Evolutionary conservation across 2,329 filamentous ascomycete genomes (phyloP).

Genomic region (Trichoderma sp.): DNA sequence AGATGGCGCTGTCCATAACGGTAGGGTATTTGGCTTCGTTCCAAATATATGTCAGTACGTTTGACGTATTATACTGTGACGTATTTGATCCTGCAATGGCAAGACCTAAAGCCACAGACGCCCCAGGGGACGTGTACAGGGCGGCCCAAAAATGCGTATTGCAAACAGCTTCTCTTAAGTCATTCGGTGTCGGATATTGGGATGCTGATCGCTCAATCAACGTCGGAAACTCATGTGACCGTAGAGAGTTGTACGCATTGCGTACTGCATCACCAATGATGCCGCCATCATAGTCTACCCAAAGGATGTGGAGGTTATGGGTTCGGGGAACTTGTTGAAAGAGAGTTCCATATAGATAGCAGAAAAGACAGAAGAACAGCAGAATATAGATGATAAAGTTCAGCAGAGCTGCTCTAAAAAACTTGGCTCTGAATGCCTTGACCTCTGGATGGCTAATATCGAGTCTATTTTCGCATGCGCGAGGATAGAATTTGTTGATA

Average conservation of each 20-base stretch:
- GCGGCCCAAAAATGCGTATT: constrained; percentile 24
- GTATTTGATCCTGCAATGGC: constrained; percentile 18
- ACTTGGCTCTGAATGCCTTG: constrained; percentile 16
- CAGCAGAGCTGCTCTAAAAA: constrained; percentile 20
- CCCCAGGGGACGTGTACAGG: constrained; percentile 20
- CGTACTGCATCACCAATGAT: constrained; percentile 25
- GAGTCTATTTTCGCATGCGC: constrained; percentile 18
- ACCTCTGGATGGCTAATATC: constrained; percentile 15
- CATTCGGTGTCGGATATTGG: constrained; percentile 14
- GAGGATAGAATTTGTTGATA: constrained; percentile 22
- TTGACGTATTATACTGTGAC: constrained; percentile 19
- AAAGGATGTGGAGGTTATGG: constrained; percentile 23
- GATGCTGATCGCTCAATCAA: constrained; percentile 21
- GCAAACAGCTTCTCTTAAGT: constrained; percentile 21
- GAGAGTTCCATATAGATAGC: constrained; percentile 26
- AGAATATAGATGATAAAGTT: constrained; percentile 42
- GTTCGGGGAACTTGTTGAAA: constrained; percentile 23
- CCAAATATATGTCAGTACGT: constrained; percentile 25
- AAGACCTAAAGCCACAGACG: constrained; percentile 20
- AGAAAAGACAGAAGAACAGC: constrained; percentile 25
- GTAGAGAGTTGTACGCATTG: constrained; percentile 22
- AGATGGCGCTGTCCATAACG: constrained; percentile 20
- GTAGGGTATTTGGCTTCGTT: constrained; percentile 24
- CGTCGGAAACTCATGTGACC: constrained; percentile 22
- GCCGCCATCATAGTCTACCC: constrained; percentile 27